A percentile compares a stretch with the other conserved stretches of the same genome.
These are phyloP conservation scores for Solanum hybrid DNA, from an alignment of 305 asterid species.

Conservation along the genomic window DNA sequence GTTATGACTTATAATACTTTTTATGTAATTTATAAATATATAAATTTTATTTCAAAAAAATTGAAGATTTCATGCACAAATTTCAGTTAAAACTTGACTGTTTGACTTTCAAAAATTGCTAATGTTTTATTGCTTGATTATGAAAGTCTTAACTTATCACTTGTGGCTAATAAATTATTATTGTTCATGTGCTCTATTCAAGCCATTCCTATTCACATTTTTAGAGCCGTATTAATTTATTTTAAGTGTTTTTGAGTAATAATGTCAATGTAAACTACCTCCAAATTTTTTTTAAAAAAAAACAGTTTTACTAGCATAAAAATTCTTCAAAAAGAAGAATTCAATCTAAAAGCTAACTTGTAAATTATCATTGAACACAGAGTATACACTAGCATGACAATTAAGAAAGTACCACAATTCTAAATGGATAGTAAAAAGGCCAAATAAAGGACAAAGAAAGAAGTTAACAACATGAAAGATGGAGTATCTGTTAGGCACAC, in stretches of 20 bases:
- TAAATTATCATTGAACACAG: no score
- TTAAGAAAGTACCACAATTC: not conserved
- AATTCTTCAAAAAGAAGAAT: not conserved
- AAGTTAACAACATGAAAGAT: not conserved
- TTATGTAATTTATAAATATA: accelerated
- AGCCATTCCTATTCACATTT: no score
- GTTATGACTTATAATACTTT: no score
- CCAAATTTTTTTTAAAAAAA: not conserved
- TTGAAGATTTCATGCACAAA: no score
- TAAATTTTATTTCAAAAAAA: no score
- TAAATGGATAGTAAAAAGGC: not conserved
- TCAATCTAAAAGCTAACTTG: no score
- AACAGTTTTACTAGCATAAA: not conserved
- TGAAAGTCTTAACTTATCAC: not conserved
- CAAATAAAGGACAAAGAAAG: not conserved
- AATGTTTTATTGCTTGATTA: not conserved
- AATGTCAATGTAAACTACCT: not conserved
- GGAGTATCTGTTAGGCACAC: not conserved
- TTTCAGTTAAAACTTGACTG: accelerated
- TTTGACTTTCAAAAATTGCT: no score
- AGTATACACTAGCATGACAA: no score
- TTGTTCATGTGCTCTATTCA: no score
- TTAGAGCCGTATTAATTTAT: no score
- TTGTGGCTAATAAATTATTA: no score
- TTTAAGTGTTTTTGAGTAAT: not conserved